Conservation (phyloP, 768 basidiomycete species). For the Russula sp. region DNA sequence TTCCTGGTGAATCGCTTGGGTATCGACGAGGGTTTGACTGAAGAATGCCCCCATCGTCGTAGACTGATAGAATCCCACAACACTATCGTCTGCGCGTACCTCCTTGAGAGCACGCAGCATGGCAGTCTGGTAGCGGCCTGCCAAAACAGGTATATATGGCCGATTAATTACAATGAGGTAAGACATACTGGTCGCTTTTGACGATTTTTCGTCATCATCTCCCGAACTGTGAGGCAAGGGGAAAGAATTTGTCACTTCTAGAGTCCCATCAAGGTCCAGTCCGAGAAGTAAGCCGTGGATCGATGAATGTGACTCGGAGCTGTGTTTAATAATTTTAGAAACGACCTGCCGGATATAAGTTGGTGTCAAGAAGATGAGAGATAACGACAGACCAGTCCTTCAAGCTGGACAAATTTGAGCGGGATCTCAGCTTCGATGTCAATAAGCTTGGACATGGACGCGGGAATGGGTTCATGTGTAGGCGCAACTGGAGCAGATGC, state of each 20-base stretch:
- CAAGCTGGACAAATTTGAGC: constrained; percentile 72
- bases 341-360: constrained; percentile 54
- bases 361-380: constrained; percentile 3
- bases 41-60: constrained; percentile 82
- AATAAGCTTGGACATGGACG: constrained; percentile 88
- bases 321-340: constrained; percentile 90
- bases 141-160: not conserved
- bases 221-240: constrained; percentile 65
- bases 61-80: constrained; percentile 93
- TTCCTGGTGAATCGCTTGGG: constrained; percentile 80
- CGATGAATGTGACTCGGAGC: constrained; percentile 68
- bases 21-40: constrained; percentile 73
- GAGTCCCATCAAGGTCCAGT: constrained; percentile 83
- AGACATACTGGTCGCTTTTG: constrained; percentile 63
- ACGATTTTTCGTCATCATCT: constrained; percentile 80
- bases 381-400: constrained; percentile 63
- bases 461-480: constrained; percentile 80
- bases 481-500: constrained; percentile 58
- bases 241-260: constrained; percentile 91
- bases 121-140: constrained; percentile 74
- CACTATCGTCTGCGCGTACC: constrained; percentile 85
- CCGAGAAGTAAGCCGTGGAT: constrained; percentile 85
- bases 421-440: constrained; percentile 91
- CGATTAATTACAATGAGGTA: constrained; percentile 3
- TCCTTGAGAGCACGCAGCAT: constrained; percentile 88